phyloP scores from a whole-genome alignment of 1,139 yeast genomes.

The Blastobotrys proliferans region DNA sequence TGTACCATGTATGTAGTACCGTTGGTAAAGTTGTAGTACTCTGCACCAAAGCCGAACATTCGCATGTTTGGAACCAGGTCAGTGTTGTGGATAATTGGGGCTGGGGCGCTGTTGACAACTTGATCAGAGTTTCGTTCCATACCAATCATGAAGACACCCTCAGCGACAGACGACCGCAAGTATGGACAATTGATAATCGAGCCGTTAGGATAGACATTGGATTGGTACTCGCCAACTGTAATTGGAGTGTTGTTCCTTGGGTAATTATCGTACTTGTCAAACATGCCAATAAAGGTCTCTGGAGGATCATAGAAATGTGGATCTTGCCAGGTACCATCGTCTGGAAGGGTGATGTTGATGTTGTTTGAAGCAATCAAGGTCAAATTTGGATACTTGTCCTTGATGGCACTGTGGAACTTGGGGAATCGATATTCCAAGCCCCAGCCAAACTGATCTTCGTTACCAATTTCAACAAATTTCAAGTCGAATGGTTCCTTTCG shows the following conservation, averaged over 20 bases:
- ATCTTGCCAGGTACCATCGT: conserved; percentile 10
- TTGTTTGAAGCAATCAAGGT: conserved; percentile 3
- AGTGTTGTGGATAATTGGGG: conserved; percentile 1
- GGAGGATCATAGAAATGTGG: conserved; percentile 11
- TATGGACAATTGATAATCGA: conserved; percentile 1
- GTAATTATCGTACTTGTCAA: conserved; percentile 11
- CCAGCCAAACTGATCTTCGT: conserved; percentile 8
- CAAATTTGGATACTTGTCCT: conserved; percentile 12
- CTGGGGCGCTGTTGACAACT: conserved; percentile 3
- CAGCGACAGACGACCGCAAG: conserved; percentile 5
- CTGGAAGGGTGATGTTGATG: conserved; percentile 8
- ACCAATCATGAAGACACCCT: conserved; percentile 12
- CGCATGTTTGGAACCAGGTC: not conserved
- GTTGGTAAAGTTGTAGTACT: conserved; percentile 2
- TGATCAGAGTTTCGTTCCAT: conserved; percentile 14
- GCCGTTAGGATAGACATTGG: not conserved
- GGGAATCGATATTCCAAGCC: conserved; percentile 5
- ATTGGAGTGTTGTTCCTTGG: conserved; percentile 10
- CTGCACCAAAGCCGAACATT: conserved; percentile 8
- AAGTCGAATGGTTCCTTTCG: conserved; percentile 8
- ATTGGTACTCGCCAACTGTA: conserved; percentile 8
- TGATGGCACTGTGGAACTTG: conserved; percentile 7
- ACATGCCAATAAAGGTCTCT: conserved; percentile 2
- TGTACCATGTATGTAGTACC: conserved; percentile 9
- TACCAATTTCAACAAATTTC: conserved; percentile 12